Evolutionary conservation across 805 yeast genomes (phyloP), one percentile per base, ranked within the genome.

Genomic region (Metschnikowia gelsemii): DNA sequence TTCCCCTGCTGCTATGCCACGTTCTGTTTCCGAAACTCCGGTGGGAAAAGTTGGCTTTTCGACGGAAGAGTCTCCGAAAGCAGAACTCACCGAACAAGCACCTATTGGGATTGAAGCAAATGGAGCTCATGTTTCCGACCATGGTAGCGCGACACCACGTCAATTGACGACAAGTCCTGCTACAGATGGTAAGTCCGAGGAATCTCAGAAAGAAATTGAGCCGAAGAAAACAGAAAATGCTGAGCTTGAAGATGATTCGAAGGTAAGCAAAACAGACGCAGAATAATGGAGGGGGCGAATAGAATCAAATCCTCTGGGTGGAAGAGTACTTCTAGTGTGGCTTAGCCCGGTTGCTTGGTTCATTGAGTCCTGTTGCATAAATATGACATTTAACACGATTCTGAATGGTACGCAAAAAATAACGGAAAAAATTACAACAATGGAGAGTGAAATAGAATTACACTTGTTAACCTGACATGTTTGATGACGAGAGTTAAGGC

Each of bases 21-120:
- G 40, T 8, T 43, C 43, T 3, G 16, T 26, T 9, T 27, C 43
- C 8, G 24, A 34, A 6, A 41, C 49, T n/a, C 49, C 49, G 5
- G 14, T 41, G 17, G 51, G 46, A 8, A 36, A 37, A n/a, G 36
- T 23, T 20, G 39, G 29, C 12, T 24, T 22, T 7, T 29, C 21
- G 2, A 25, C 32, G 9, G 35, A 26, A 12, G 38, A 29, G 23
- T 26, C 44, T 1, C 32, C 38, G 1, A 19, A 25, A 5, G n/a
- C n/a, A n/a, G n/a, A n/a, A n/a, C n/a, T n/a, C n/a, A n/a, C n/a
- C n/a, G 17, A 19, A 5, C 18, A 27, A 27, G 17, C 25, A 11
- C 11, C 25, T 11, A 11, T 22, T 16, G 20, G 3, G 19, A 9
- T 28, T 2, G 13, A 37, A 19, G 13, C 16, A 17, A 16, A 30